Evolutionary conservation across 257 asterid species (phyloP), one percentile per base, ranked within the genome.

Genomic region (Euphrasia confusa): DNA sequence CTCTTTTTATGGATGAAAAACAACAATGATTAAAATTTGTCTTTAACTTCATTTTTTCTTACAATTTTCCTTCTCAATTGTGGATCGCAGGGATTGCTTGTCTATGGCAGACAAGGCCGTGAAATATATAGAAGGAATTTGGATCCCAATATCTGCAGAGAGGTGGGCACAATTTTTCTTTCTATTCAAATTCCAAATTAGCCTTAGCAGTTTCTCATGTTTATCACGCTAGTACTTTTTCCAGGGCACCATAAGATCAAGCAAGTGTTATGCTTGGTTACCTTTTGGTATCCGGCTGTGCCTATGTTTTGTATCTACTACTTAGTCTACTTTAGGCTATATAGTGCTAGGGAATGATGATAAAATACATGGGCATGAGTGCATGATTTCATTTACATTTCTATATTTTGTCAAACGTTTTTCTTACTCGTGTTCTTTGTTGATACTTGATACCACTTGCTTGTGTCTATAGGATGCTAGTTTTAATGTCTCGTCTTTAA

Each of bases 21-120:
- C 15, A 54, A 3, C 14, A 57, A 12, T 18, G 42, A 18, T 45
- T n/a, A 15, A 35, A 49, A 42, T 44, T 64, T 49, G 57, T 58
- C 15, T 45, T 26, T 61, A 44, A 58, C 45, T 28, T 8, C 47
- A 17, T 21, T 15, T 33, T 48, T 17, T 44, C 72, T 75, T 47
- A 67, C 47, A 10, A 68, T 11, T 64, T 37, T 60, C 32, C 47
- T 32, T 8, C 65, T 70, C 64, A 30, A 39, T 70, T 44, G 45
- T 74, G 73, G 63, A 57, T 71, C 80, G 68, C 85, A 92, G 99
- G 99, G 99, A 67, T 80, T 93, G 83, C 95, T 93, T 53, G 97
- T 93, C 27, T 89, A 93, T 71, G 99, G 99, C 56, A 89, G 80
- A 66, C 91, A 89, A 73, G 99, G 97, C 27, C 83, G 85, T 61